Percentiles rank a stretch among this genome's conserved stretches.
Conservation (phyloP, 2,329 filamentous ascomycete genomes). For the Scytalidium lignicola region DNA sequence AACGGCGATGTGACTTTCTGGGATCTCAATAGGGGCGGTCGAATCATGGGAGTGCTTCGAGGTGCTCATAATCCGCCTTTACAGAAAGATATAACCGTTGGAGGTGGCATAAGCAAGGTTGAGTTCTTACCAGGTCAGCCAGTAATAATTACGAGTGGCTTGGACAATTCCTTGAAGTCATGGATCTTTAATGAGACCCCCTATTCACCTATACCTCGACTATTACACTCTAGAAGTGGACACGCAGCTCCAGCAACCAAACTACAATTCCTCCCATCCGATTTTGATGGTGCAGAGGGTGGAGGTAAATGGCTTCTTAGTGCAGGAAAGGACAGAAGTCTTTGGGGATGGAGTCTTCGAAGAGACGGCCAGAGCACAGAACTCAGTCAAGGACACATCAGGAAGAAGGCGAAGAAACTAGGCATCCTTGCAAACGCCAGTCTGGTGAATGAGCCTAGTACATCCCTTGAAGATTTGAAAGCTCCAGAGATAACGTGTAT, state of each 20-base stretch:
- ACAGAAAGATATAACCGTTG: constrained; percentile 45
- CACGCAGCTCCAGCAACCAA: constrained; percentile 82
- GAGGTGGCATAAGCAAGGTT: constrained; percentile 77
- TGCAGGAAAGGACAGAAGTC: constrained; percentile 79
- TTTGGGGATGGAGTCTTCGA: constrained; percentile 95
- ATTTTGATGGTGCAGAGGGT: constrained; percentile 83
- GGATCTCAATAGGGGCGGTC: constrained; percentile 87
- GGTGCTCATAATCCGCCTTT: constrained; percentile 78
- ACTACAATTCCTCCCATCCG: constrained; percentile 78
- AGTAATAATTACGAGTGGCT: constrained; percentile 81
- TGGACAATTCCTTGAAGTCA: constrained; percentile 89
- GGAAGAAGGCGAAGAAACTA: constrained; percentile 83
- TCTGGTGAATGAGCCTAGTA: constrained; percentile 54
- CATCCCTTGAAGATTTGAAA: constrained; percentile 70
- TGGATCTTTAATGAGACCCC: constrained; percentile 96
- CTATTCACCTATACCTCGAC: constrained; percentile 79
- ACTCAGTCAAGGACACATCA: constrained; percentile 83
- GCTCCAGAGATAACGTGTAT: constrained; percentile 89
- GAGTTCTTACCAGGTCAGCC: constrained; percentile 89
- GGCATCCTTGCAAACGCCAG: constrained; percentile 60
- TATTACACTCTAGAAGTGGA: constrained; percentile 79
- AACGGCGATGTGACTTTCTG: constrained; percentile 92
- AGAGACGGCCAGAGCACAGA: constrained; percentile 92
- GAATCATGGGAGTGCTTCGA: constrained; percentile 79
- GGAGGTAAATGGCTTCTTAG: constrained; percentile 93